Evolutionary conservation across 768 basidiomycete genomes (phyloP), one percentile per base, ranked within the genome.

Genomic region (Fomitopsis pulvina): DNA sequence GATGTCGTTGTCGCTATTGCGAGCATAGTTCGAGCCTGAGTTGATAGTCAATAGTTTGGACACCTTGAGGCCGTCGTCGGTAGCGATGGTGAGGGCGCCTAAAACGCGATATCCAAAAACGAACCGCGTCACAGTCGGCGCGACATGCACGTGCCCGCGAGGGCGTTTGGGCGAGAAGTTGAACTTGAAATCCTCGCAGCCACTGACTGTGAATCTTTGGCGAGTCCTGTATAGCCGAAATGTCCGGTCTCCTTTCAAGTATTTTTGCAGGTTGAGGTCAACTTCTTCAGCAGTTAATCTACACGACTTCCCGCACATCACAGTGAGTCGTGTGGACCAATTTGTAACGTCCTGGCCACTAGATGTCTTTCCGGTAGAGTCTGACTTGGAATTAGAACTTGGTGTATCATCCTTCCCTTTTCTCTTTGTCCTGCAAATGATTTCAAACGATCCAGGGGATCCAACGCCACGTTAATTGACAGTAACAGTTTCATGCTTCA

Each of bases 1-100:
- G 73, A 68, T 27, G 68, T 67, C 12, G 71, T 68, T 26, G 79
- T 78, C 34, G 72, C 66, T 34, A 80, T 61, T 45, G 79, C 79
- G 43, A 86, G 71, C 82, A 83, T 85, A 25, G 20, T 26, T 25
- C 16, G 39, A 41, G 22, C 16, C 7, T 8, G 7, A 9, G 39
- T 20, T 20, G 7, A 41, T 7, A 21, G 39, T 41, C n/a, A 20
- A n/a, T 41, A 8, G 39, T 9, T 7, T 21, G 22, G 16, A 48
- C 9, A 27, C 22, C 12, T 44, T 27, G 42, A 24, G n/a, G 12
- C 10, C 24, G 46, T 40, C 14, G 22, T 25, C 12, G 37, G 34
- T 5, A 18, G 34, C 34, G 34, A 8, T 8, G 18, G 34, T 37
- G 14, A 18, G 14, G 14, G 34, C n/a, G n/a, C n/a, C n/a, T n/a